Evolutionary conservation across 2,329 filamentous ascomycete species (phyloP), one percentile per base, ranked within the genome.

Genomic region (Xylaria sp.): DNA sequence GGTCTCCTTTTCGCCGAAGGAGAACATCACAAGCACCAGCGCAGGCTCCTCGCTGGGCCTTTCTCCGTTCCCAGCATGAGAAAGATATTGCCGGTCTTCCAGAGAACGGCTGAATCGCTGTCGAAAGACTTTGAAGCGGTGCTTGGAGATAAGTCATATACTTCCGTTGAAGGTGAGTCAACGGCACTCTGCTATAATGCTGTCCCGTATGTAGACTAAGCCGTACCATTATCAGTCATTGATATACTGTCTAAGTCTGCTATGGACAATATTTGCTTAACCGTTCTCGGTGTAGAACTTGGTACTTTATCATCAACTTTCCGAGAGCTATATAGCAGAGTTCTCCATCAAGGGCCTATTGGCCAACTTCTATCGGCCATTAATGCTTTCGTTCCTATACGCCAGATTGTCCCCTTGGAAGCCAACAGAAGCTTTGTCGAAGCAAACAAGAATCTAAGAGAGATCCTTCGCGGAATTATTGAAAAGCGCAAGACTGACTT

Each of bases 1-100:
- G 82, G 81, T 0, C 69, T 83, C 0, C 67, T 83, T 5, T 80
- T 83, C 56, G 71, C 78, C 1, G 82, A 83, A 61, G 79, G 80
- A 0, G 77, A 78, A 0, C 73, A 76, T 5, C 80, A 83, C 64
- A 78, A 75, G 56, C 73, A 65, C 4, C 77, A 82, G 60, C 74
- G 82, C 7, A 78, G 74, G 20, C 71, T 82, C 20, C 68, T 84
- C 6, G 71, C 71, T 0, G 78, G 77, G 0, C 75, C 79, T 0
- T 82, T 83, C 58, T 81, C 79, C 0, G 68, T 78, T 5, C 71
- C 78, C 13, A 82, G 79, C 48, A 74, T 82, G 49, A 78, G 78
- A 67, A 79, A 78, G 54, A 77, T 83, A 13, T 58, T 82, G 2
- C 81, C 82, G 0, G 73, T 81, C 1, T 80, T 84, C 43, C 76